phyloP scores from a whole-genome alignment of 2,329 filamentous ascomycete genomes.

The Pleoardoris graminearum region DNA sequence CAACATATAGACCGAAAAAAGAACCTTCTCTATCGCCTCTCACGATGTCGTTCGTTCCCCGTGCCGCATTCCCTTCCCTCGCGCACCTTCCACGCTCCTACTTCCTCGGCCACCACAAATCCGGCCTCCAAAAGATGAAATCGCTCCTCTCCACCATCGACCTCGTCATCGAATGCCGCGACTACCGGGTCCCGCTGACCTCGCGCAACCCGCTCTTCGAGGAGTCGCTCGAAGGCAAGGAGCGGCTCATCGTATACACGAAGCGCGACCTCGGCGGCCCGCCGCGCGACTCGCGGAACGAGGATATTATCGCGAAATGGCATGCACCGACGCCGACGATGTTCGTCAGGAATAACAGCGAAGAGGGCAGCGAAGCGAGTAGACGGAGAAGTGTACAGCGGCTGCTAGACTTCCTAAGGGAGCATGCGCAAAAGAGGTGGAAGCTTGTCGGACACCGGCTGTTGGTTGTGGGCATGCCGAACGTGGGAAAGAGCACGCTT shows the following conservation, averaged over 20 bases:
- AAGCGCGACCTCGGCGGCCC: conserved; percentile 66
- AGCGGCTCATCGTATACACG: conserved; percentile 86
- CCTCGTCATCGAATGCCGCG: conserved; percentile 90
- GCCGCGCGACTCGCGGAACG: conserved; percentile 39
- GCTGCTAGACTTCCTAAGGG: conserved; percentile 57
- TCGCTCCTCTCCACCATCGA: conserved; percentile 77
- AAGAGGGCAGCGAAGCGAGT: conserved; percentile 30
- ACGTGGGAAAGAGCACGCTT: conserved; percentile 94
- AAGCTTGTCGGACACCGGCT: conserved; percentile 80
- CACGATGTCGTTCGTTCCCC: conserved; percentile 64
- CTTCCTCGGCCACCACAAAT: conserved; percentile 89
- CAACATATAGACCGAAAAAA: neutral
- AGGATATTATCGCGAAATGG: conserved; percentile 58
- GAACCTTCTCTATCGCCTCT: neutral
- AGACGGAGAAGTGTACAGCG: conserved; percentile 29
- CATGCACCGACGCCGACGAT: conserved; percentile 57
- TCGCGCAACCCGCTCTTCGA: conserved; percentile 92
- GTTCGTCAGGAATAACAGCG: conserved; percentile 52
- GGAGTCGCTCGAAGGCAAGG: conserved; percentile 69
- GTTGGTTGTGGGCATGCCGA: conserved; percentile 95
- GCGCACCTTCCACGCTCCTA: conserved; percentile 82
- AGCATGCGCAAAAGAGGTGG: conserved; percentile 54
- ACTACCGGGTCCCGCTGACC: conserved; percentile 86
- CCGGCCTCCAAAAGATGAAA: conserved; percentile 81
- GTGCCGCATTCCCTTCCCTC: conserved; percentile 71